Base-by-base conservation (phyloP, 257 asterid species). In the Ophiorrhiza pumila region DNA sequence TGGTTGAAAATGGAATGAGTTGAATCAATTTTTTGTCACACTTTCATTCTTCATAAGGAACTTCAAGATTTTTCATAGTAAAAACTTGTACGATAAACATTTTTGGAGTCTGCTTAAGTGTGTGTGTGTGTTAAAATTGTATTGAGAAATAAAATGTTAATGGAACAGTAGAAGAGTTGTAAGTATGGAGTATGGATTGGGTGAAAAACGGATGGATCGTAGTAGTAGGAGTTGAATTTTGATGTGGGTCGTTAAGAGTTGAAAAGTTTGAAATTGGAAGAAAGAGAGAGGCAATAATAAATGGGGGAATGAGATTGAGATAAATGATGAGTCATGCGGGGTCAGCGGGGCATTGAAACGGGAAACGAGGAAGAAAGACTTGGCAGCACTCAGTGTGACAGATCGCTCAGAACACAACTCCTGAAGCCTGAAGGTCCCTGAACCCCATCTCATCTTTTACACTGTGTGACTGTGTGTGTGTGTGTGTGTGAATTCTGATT, bases 351-450 rank as follows among this genome's bases (percentile, higher is more conserved):
- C 83, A 78, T 66, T 74, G 89, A 77, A 86, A 84, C 89, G 91
- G 88, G 86, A 84, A 82, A 86, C 93, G 88, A 86, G 89, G 89
- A 77, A 46, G 84, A 74, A 4, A 20, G 20, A 1, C 75, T 78
- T 79, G 62, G 32, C 72, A 60, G 60, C 41, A 43, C 10, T 61
- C 63, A 57, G 25, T 2, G 27, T 2, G 35, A 52, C 65, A 39
- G 55, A 49, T 42, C 5, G 23, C 35, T 12, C 34, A 31, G 50
- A 47, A 2, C 11, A 42, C 12, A 3, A 4, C n/a, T n/a, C n/a
- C 46, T 7, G 46, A 42, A 42, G n/a, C 6, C 46, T 42, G 9
- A 2, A 12, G 10, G 7, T 37, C 42, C 42, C 42, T 7, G 42
- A 37, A 37, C 23, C 47, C 25, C 42, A 27, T 13, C 39, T 27